Conservation (phyloP, 768 basidiomycete genomes). For the Kwoniella sp. region DNA sequence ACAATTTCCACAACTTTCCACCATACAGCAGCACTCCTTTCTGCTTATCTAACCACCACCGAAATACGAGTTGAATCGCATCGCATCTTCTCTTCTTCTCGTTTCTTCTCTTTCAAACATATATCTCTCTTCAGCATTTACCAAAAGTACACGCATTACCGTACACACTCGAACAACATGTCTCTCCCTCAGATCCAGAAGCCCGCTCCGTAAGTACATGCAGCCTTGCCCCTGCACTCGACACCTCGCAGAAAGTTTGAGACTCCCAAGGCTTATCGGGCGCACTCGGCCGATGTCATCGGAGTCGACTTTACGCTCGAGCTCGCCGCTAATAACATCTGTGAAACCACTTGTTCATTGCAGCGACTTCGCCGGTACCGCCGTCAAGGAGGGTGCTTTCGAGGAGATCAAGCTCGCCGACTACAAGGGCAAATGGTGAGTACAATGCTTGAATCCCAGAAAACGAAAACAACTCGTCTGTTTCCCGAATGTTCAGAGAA, state of each 20-base stretch:
- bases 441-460: no score
- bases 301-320: neutral
- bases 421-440: conserved; percentile 79
- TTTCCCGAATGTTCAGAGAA: neutral
- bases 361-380: conserved; percentile 57
- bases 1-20: conserved; percentile 16
- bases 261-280: neutral
- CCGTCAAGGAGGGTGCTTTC: conserved; percentile 76
- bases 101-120: conserved; percentile 8
- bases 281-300: neutral
- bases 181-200: conserved; percentile 64
- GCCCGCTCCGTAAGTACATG: conserved; percentile 66
- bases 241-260: neutral
- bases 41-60: neutral
- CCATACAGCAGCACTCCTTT: neutral
- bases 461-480: no score
- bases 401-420: conserved; percentile 73
- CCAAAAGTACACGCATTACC: conserved; percentile 5
- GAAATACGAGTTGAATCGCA: neutral
- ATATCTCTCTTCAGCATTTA: conserved; percentile 9
- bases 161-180: conserved; percentile 19
- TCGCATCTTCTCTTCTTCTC: neutral
- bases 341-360: neutral
- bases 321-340: neutral
- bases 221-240: conserved; percentile 48